phyloP scores from a whole-genome alignment of 805 yeast species.

The Brettanomyces anomalus region DNA sequence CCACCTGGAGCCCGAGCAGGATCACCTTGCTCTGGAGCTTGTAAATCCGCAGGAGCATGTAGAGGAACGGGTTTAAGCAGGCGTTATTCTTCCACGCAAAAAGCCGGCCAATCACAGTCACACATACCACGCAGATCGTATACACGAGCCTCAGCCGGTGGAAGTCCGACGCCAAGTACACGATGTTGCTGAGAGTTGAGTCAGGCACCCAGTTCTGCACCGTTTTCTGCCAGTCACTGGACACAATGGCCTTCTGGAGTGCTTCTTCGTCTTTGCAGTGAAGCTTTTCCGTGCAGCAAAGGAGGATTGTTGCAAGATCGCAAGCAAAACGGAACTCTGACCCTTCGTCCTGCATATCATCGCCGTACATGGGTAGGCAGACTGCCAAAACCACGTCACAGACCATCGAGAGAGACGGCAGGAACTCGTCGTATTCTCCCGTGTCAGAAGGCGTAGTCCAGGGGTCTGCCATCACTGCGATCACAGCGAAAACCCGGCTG shows the following conservation, averaged over 20 bases:
- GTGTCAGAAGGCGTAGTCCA: constrained; percentile 60
- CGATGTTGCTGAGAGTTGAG: constrained; percentile 15
- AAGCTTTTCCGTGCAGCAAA: constrained; percentile 26
- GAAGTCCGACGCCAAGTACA: constrained; percentile 19
- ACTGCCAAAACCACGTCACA: constrained; percentile 43
- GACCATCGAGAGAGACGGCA: constrained; percentile 48
- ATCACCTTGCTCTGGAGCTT: constrained; percentile 54
- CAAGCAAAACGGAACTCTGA: constrained; percentile 27
- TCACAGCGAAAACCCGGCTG: constrained; percentile 14
- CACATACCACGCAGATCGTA: constrained; percentile 33
- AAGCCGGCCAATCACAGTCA: constrained; percentile 36
- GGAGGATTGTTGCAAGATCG: constrained; percentile 28
- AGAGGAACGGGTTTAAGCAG: constrained; percentile 53
- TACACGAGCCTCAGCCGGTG: constrained; percentile 37
- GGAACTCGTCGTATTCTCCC: constrained; percentile 34
- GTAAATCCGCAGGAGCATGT: constrained; percentile 53
- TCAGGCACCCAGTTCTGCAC: constrained; percentile 31
- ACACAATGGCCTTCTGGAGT: constrained; percentile 33
- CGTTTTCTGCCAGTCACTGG: constrained; percentile 26
- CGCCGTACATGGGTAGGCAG: constrained; percentile 18
- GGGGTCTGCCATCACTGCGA: constrained; percentile 46
- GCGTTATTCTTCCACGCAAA: constrained; percentile 30
- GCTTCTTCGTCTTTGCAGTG: constrained; percentile 35
- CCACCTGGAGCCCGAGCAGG: constrained; percentile 51
- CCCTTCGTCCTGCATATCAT: constrained; percentile 19